phyloP scores from a whole-genome alignment of 1,284 basidiomycete genomes.

The Fomitopsis schrenkii region DNA sequence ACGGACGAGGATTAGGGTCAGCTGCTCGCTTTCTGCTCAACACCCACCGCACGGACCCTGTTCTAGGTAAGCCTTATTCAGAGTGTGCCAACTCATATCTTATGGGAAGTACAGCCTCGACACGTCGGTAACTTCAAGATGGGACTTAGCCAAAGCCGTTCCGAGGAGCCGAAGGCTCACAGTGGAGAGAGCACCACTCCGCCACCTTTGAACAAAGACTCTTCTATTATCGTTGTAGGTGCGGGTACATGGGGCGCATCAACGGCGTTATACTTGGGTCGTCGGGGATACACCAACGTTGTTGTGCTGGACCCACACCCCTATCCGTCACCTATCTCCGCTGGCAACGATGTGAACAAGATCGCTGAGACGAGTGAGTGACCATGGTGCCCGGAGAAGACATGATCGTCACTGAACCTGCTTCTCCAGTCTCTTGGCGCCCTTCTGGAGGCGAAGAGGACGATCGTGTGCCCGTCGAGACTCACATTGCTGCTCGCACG shows the following conservation, averaged over 20 bases:
- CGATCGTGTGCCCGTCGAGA: not conserved
- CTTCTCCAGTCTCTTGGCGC: not conserved
- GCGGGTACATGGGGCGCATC: not conserved
- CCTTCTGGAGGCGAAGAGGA: not conserved
- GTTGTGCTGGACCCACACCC: not conserved
- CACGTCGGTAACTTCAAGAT: not conserved
- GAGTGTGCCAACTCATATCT: not conserved
- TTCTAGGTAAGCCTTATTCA: too few species aligned
- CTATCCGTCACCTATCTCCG: not conserved
- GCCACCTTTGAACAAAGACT: not conserved
- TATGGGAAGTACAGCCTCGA: not conserved
- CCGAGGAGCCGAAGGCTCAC: not conserved
- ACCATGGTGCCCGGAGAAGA: not conserved
- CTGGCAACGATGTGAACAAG: not conserved
- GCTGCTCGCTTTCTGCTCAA: too few species aligned
- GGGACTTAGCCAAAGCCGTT: not conserved
- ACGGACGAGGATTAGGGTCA: too few species aligned
- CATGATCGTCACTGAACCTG: not conserved
- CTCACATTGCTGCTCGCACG: not conserved
- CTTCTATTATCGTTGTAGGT: not conserved
- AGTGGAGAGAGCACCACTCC: too few species aligned
- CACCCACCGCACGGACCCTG: too few species aligned
- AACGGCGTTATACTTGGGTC: not conserved
- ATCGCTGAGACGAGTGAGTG: not conserved
- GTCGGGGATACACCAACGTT: not conserved